Conservation (phyloP, 2,329 filamentous ascomycete genomes). For the Chaetomium strumarium region DNA sequence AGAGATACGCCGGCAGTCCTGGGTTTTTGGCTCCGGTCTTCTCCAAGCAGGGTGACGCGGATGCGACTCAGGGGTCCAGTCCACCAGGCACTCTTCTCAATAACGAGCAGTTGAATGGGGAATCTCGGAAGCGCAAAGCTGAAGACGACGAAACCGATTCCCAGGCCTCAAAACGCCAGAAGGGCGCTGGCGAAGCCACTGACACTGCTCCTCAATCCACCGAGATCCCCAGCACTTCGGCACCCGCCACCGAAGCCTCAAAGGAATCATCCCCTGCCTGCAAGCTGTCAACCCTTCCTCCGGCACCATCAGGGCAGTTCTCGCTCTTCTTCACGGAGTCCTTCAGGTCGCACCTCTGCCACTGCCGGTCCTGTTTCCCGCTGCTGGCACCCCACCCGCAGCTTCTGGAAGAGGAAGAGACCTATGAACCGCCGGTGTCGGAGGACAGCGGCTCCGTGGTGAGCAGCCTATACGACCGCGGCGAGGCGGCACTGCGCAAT, state of each 20-base stretch:
- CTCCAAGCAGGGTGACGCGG: slow-evolving; percentile 27
- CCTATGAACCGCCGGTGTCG: slow-evolving; percentile 86
- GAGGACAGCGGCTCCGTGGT: slow-evolving; percentile 52
- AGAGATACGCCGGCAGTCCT: slow-evolving; percentile 70
- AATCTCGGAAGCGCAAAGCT: slow-evolving; percentile 61
- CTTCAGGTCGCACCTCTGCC: slow-evolving; percentile 80
- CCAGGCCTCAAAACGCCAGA: slow-evolving; percentile 45
- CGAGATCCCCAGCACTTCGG: not conserved
- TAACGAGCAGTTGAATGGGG: slow-evolving; percentile 5
- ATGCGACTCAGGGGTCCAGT: slow-evolving; percentile 17
- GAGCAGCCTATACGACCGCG: slow-evolving; percentile 77
- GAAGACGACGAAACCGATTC: slow-evolving; percentile 31
- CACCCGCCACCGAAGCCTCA: not conserved
- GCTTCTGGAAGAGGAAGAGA: slow-evolving; percentile 89
- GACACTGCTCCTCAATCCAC: not conserved
- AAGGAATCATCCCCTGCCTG: slow-evolving; percentile 34
- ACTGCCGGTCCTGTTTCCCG: slow-evolving; percentile 73
- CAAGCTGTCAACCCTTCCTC: slow-evolving; percentile 56
- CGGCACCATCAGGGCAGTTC: slow-evolving; percentile 52
- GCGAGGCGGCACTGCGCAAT: slow-evolving; percentile 85
- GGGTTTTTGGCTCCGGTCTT: slow-evolving; percentile 77
- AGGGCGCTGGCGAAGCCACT: slow-evolving; percentile 35
- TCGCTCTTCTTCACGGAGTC: slow-evolving; percentile 75
- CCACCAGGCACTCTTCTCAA: not conserved
- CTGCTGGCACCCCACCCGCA: slow-evolving; percentile 65